Percentiles rank a stretch among this genome's conserved stretches.
These are phyloP conservation scores for Hypseocharis bilobata DNA, from an alignment of 441 rosid genomes.

Conservation along the genomic window DNA sequence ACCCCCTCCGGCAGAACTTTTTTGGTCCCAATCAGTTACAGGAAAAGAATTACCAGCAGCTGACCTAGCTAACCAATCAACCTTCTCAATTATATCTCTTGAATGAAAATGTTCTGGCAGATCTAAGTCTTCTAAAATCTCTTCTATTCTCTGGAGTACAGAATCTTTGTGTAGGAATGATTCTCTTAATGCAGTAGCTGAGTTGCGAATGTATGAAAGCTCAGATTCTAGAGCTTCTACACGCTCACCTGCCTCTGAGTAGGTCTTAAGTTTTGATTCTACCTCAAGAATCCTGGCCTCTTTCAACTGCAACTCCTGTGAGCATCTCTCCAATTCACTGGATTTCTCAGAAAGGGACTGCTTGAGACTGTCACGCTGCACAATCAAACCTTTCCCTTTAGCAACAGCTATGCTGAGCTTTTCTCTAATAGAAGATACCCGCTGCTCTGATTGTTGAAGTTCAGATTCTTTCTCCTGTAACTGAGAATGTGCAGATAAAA, in stretches of 20 bases:
- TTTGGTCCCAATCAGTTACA: slow-evolving; percentile 71
- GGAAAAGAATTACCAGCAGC: slow-evolving; percentile 51
- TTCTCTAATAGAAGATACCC: slow-evolving; percentile 76
- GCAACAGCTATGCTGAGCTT: slow-evolving; percentile 96
- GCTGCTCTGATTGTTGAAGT: slow-evolving; percentile 83
- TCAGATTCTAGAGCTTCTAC: slow-evolving; percentile 96
- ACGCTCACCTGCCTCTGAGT: slow-evolving; percentile 89
- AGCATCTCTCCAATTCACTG: slow-evolving; percentile 68
- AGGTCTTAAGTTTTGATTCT: slow-evolving; percentile 66
- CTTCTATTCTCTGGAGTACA: slow-evolving; percentile 89
- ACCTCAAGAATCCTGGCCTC: slow-evolving; percentile 62
- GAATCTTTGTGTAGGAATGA: slow-evolving; percentile 98
- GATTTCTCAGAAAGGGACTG: slow-evolving; percentile 68
- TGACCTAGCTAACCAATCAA: slow-evolving; percentile 92
- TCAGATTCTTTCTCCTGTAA: slow-evolving; percentile 58
- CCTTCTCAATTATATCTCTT: slow-evolving; percentile 81
- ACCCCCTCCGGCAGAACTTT: slow-evolving; percentile 56
- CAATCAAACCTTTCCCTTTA: slow-evolving; percentile 91
- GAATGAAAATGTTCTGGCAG: slow-evolving; percentile 89
- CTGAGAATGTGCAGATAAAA: slow-evolving; percentile 40
- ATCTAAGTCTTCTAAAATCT: slow-evolving; percentile 88
- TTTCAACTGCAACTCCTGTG: slow-evolving; percentile 71
- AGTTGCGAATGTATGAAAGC: slow-evolving; percentile 95
- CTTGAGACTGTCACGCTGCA: slow-evolving; percentile 78
- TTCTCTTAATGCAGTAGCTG: slow-evolving; percentile 94